These are phyloP conservation scores for Scheffersomyces lignosus DNA, from an alignment of 805 yeast genomes.

Conservation along the genomic window DNA sequence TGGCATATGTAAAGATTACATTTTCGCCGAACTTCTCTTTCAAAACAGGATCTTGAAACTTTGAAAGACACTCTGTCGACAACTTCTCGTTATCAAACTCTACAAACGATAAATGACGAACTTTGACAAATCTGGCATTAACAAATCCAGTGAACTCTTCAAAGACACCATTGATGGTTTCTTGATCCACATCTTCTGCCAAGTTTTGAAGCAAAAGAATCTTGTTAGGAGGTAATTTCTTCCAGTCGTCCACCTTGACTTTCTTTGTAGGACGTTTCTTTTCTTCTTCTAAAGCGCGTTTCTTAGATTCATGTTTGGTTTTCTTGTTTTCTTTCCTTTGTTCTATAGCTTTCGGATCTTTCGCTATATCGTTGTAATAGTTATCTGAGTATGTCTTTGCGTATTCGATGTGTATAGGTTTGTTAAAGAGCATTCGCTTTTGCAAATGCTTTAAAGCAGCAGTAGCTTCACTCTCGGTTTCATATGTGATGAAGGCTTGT, in stretches of 20 bases:
- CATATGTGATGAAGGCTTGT: conserved; percentile 75
- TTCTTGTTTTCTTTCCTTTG: conserved; percentile 18
- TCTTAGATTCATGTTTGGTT: conserved; percentile 12
- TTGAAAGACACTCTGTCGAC: conserved; percentile 42
- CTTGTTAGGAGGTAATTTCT: conserved; percentile 64
- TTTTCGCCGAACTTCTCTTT: conserved; percentile 18
- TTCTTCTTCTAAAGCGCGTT: conserved; percentile 1
- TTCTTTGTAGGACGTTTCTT: conserved; percentile 12
- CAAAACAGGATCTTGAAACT: conserved; percentile 7
- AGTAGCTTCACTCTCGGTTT: conserved; percentile 39
- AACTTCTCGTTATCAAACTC: conserved; percentile 63
- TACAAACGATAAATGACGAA: conserved; percentile 73
- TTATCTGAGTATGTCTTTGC: conserved; percentile 49
- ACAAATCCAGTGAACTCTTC: conserved; percentile 56
- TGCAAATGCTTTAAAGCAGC: conserved; percentile 46
- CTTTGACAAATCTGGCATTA: conserved; percentile 64
- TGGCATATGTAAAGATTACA: conserved; percentile 33
- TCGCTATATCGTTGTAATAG: conserved; percentile 11
- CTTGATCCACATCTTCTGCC: conserved; percentile 35
- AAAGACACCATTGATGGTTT: conserved; percentile 47
- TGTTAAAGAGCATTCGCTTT: conserved; percentile 44
- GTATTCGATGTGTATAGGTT: conserved; percentile 46
- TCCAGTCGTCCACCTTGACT: conserved; percentile 16
- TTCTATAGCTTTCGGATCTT: conserved; percentile 20
- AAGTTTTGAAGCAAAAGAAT: conserved; percentile 66